A percentile compares a stretch with the other conserved stretches of the same genome.
These are phyloP conservation scores for Ophiostoma sp. DNA, from an alignment of 2,329 filamentous ascomycete species.

Conservation along the genomic window DNA sequence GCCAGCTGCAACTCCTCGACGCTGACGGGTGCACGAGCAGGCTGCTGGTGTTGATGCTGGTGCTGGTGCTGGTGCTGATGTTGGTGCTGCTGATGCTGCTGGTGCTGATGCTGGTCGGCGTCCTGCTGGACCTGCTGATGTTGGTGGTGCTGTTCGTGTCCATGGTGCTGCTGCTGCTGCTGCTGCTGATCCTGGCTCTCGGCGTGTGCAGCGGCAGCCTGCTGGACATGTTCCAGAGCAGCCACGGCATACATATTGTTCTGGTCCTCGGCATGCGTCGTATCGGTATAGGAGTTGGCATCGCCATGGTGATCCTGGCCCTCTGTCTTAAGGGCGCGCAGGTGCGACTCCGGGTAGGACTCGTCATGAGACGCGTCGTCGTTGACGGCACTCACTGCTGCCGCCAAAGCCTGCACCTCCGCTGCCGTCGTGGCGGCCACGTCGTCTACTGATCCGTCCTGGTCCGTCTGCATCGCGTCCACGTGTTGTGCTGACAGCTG, in stretches of 20 bases:
- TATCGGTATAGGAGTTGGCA: conserved; percentile 7
- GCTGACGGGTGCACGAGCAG: conserved; percentile 37
- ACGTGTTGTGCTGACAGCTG: conserved; percentile 27
- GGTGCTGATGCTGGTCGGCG: conserved; percentile 37
- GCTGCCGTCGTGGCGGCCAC: conserved; percentile 20
- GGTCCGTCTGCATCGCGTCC: conserved; percentile 26
- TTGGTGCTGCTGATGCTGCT: conserved; percentile 14
- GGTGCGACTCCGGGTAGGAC: conserved; percentile 26
- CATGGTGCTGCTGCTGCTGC: conserved; percentile 31
- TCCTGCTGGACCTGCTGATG: conserved; percentile 32
- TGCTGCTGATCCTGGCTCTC: conserved; percentile 13
- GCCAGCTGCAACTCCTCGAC: conserved; percentile 54
- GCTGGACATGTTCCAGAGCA: conserved; percentile 19
- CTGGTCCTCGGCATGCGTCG: conserved; percentile 13
- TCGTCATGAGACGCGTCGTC: conserved; percentile 1
- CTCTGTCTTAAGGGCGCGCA: conserved; percentile 25
- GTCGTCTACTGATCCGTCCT: conserved; percentile 10
- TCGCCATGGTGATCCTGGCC: conserved; percentile 11
- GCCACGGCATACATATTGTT: conserved; percentile 17
- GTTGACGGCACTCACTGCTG: conserved; percentile 10
- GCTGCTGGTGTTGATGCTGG: conserved; percentile 27
- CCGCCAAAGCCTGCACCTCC: conserved; percentile 17
- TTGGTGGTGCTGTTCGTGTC: conserved; percentile 36
- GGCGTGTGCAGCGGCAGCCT: conserved; percentile 17
- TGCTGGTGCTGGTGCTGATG: conserved; percentile 37